phyloP scores from a whole-genome alignment of 2,329 filamentous ascomycete genomes.

The Monosporascus sp. region DNA sequence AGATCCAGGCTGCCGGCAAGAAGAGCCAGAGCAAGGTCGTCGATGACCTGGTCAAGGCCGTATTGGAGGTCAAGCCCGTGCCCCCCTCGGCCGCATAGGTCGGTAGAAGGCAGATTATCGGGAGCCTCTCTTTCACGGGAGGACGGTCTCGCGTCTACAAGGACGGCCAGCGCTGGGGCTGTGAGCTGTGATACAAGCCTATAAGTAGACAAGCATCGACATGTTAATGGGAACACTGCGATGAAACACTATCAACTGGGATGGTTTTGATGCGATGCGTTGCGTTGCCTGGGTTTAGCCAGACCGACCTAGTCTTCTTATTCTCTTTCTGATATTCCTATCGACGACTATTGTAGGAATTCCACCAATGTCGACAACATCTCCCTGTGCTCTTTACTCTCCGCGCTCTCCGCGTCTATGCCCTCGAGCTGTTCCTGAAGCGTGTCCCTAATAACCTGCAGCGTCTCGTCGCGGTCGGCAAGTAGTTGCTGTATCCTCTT shows the following conservation, averaged over 20 bases:
- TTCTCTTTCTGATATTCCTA: not conserved
- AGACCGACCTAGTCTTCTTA: too few species aligned
- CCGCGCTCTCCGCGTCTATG: slow-evolving; percentile 45
- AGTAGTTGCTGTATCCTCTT: slow-evolving; percentile 59
- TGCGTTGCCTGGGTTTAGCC: too few species aligned
- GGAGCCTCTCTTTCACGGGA: too few species aligned
- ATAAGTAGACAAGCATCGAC: too few species aligned
- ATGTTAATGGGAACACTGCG: too few species aligned
- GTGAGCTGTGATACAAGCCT: too few species aligned
- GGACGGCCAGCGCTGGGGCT: too few species aligned
- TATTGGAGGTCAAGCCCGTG: slow-evolving; percentile 76
- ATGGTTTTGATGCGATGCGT: too few species aligned
- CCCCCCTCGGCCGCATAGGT: slow-evolving; percentile 28
- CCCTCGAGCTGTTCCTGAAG: slow-evolving; percentile 56
- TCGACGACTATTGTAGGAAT: slow-evolving; percentile 35
- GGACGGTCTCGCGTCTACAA: too few species aligned
- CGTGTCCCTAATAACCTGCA: slow-evolving; percentile 60
- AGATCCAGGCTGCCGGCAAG: slow-evolving; percentile 75
- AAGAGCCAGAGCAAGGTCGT: slow-evolving; percentile 77
- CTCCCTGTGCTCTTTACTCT: slow-evolving; percentile 52
- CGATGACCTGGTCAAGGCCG: slow-evolving; percentile 76
- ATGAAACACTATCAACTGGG: too few species aligned
- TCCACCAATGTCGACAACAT: slow-evolving; percentile 50
- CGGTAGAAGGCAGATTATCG: too few species aligned
- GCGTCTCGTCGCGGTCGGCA: slow-evolving; percentile 60